Conservation (phyloP, 2,329 filamentous ascomycete species). For the Aspergillus hiratsukae region DNA sequence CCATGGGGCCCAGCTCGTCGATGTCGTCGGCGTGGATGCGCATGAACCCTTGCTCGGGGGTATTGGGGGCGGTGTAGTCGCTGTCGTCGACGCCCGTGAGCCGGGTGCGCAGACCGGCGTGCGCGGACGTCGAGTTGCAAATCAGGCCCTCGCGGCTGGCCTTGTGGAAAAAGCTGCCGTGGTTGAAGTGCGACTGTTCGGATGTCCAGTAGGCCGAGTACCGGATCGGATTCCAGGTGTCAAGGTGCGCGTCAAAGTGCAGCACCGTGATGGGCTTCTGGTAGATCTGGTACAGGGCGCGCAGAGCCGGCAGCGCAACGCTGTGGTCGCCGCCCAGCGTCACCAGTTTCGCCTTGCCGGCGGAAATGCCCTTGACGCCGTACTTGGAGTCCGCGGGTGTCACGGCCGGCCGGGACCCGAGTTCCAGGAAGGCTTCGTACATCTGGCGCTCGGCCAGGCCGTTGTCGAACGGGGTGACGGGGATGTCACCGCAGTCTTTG, state of each 20-base stretch:
- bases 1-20: constrained; percentile 70
- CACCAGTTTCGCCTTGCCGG: constrained; percentile 52
- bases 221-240: constrained; percentile 76
- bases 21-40: constrained; percentile 82
- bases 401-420: constrained; percentile 48
- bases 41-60: constrained; percentile 72
- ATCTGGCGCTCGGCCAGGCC: constrained; percentile 75
- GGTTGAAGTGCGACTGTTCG: constrained; percentile 72
- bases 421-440: constrained; percentile 71
- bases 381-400: constrained; percentile 23
- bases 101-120: constrained; percentile 77
- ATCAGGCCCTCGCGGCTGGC: constrained; percentile 77
- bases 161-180: constrained; percentile 90
- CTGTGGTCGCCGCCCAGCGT: constrained; percentile 72
- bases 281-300: constrained; percentile 61
- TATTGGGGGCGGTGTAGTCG: constrained; percentile 61
- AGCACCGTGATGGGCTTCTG: constrained; percentile 62
- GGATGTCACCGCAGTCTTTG: constrained; percentile 87
- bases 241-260: constrained; percentile 75
- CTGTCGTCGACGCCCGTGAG: constrained; percentile 61
- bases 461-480: constrained; percentile 83
- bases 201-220: constrained; percentile 74
- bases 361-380: constrained; percentile 29
- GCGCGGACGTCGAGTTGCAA: constrained; percentile 67
- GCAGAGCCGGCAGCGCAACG: constrained; percentile 63